phyloP scores from a whole-genome alignment of 2,329 filamentous ascomycete species.

The Scorias spongiosa region DNA sequence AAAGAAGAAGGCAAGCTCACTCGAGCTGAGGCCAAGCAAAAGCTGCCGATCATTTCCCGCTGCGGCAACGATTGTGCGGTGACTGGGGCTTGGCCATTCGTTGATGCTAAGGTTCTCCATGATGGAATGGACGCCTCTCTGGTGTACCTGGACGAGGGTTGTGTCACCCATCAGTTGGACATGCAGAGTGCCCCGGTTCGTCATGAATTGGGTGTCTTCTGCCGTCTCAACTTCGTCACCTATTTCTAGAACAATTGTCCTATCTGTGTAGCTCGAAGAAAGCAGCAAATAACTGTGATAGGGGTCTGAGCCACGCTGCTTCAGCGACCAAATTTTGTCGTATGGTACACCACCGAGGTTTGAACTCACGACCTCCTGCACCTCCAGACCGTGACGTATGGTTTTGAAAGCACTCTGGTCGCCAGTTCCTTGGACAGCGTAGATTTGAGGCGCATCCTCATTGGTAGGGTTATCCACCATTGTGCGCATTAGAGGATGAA shows the following conservation, averaged over 20 bases:
- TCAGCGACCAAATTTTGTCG: conserved; percentile 73
- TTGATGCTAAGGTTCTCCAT: conserved; percentile 62
- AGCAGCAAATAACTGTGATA: conserved; percentile 94
- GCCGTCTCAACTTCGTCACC: conserved; percentile 95
- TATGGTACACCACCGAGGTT: conserved; percentile 17
- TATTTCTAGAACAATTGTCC: conserved; percentile 82
- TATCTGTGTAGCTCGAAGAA: conserved; percentile 26
- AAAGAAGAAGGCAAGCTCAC: conserved; percentile 96
- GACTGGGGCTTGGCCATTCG: conserved; percentile 85
- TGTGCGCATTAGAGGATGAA: conserved; percentile 84
- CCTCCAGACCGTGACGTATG: conserved; percentile 81
- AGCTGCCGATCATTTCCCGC: conserved; percentile 89
- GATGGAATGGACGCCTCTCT: conserved; percentile 90
- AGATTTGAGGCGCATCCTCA: conserved; percentile 93
- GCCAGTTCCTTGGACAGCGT: conserved; percentile 76
- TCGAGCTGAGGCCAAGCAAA: conserved; percentile 82
- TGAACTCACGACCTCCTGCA: conserved; percentile 46
- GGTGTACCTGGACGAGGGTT: conserved; percentile 83
- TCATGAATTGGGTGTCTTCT: conserved; percentile 81
- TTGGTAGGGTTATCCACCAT: conserved; percentile 81
- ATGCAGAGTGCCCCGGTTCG: conserved; percentile 74
- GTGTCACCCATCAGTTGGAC: conserved; percentile 91
- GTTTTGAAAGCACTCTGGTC: conserved; percentile 82
- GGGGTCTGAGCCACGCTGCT: conserved; percentile 63
- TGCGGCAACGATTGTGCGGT: conserved; percentile 88